Evolutionary conservation across 2,329 filamentous ascomycete species (phyloP).

Genomic region (Gaeumannomyces tritici): DNA sequence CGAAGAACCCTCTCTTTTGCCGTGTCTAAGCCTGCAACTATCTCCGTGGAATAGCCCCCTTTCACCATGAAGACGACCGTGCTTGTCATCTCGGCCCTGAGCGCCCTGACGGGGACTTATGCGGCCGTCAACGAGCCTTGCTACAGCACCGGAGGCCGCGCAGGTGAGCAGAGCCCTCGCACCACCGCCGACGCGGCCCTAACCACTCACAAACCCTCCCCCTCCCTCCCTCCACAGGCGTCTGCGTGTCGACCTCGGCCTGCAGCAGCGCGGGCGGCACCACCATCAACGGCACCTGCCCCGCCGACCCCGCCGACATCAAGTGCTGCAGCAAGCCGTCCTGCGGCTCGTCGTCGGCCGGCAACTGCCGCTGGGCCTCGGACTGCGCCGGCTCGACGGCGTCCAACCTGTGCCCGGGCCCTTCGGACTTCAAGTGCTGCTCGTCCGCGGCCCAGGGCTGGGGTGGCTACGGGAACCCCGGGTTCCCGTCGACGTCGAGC

Average conservation of each 20-base stretch:
- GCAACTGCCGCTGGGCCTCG: conserved; percentile 27
- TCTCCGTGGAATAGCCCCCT: neutral
- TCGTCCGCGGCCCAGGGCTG: conserved; percentile 18
- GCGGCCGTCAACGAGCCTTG: conserved; percentile 2
- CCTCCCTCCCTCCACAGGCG: conserved; percentile 14
- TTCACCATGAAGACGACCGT: neutral
- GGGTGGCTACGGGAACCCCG: conserved; percentile 23
- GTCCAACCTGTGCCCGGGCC: conserved; percentile 26
- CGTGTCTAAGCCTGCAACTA: no score
- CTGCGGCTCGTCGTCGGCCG: conserved; percentile 20
- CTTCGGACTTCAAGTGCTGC: conserved; percentile 28
- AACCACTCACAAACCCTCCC: neutral
- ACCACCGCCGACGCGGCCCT: neutral
- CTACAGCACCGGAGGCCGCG: neutral
- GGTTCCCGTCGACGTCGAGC: conserved; percentile 21
- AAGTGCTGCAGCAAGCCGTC: conserved; percentile 31
- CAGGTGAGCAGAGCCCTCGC: neutral
- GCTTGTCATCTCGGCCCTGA: neutral
- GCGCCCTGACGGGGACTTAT: neutral
- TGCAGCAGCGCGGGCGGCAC: conserved; percentile 27
- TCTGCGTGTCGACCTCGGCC: conserved; percentile 25
- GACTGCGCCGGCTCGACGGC: conserved; percentile 23
- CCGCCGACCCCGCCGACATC: conserved; percentile 24
- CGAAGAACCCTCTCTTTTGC: no score
- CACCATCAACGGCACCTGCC: conserved; percentile 26